Percentiles rank a stretch among this genome's conserved stretches.
Evolutionary conservation across 768 basidiomycete species (phyloP).

Genomic region (Leccinellum luteum): DNA sequence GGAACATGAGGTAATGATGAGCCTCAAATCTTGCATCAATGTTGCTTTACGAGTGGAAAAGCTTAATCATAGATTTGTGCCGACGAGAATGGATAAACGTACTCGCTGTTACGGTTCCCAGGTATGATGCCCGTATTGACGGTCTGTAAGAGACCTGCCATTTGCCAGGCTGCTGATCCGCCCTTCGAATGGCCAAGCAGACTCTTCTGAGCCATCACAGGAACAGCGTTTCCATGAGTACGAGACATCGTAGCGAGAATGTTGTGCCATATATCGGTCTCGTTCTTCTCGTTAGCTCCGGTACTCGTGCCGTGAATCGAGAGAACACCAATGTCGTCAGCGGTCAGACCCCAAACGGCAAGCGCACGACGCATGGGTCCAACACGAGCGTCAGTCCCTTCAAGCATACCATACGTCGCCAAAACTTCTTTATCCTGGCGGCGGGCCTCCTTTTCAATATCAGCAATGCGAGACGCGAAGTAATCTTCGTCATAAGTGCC

Average conservation of each 20-base stretch:
- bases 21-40: slow-evolving; percentile 90
- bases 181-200: slow-evolving; percentile 98
- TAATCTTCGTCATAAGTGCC: slow-evolving; percentile 61
- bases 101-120: slow-evolving; percentile 96
- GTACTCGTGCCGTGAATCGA: slow-evolving; percentile 92
- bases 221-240: slow-evolving; percentile 93
- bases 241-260: slow-evolving; percentile 87
- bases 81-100: slow-evolving; percentile 36
- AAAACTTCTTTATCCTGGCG: slow-evolving; percentile 92
- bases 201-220: slow-evolving; percentile 96
- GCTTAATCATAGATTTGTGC: not conserved
- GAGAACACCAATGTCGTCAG: slow-evolving; percentile 88
- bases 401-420: slow-evolving; percentile 94
- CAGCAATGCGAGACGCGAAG: slow-evolving; percentile 70
- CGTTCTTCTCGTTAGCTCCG: slow-evolving; percentile 92
- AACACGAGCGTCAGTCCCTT: slow-evolving; percentile 80
- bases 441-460: slow-evolving; percentile 87
- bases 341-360: slow-evolving; percentile 93
- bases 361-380: slow-evolving; percentile 93
- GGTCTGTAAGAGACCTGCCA: slow-evolving; percentile 87
- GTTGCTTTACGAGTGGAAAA: slow-evolving; percentile 51
- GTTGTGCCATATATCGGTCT: slow-evolving; percentile 95
- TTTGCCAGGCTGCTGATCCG: slow-evolving; percentile 98
- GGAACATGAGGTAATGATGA: slow-evolving; percentile 92
- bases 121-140: slow-evolving; percentile 85